Conservation (phyloP, 1,284 basidiomycete genomes). For the Moniliophthora roreri region DNA sequence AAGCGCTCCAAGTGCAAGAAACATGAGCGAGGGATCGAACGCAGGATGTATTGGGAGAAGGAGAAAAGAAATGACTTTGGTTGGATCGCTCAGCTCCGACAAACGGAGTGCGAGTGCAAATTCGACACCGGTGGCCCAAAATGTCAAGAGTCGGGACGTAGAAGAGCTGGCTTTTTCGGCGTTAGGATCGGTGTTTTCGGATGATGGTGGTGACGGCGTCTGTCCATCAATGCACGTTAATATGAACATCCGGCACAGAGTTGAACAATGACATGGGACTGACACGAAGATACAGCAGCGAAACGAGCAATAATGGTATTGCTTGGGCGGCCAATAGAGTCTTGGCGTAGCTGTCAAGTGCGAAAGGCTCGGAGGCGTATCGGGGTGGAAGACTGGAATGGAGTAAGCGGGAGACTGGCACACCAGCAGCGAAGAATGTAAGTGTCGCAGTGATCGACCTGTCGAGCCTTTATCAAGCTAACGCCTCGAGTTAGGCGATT, state of each 20-base stretch:
- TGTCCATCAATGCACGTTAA: neutral
- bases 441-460: conserved; percentile 44
- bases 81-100: conserved; percentile 52
- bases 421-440: conserved; percentile 54
- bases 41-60: conserved; percentile 43
- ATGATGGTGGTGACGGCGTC: neutral
- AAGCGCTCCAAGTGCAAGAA: conserved; percentile 48
- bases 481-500: neutral
- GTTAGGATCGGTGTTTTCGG: neutral
- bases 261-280: conserved; percentile 15
- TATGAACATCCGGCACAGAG: neutral
- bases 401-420: conserved; percentile 42
- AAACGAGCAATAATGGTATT: conserved; percentile 33
- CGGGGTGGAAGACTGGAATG: conserved; percentile 30
- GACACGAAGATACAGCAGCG: conserved; percentile 35
- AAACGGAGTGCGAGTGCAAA: conserved; percentile 60
- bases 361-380: conserved; percentile 25
- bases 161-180: conserved; percentile 2
- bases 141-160: conserved; percentile 33
- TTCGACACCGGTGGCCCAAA: conserved; percentile 44
- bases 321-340: conserved; percentile 38
- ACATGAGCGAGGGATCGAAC: conserved; percentile 56
- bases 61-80: conserved; percentile 58
- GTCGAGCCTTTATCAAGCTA: neutral
- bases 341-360: conserved; percentile 32